These are phyloP conservation scores for Strobilomyces dryophilus DNA, from an alignment of 768 basidiomycete genomes.

Conservation along the genomic window DNA sequence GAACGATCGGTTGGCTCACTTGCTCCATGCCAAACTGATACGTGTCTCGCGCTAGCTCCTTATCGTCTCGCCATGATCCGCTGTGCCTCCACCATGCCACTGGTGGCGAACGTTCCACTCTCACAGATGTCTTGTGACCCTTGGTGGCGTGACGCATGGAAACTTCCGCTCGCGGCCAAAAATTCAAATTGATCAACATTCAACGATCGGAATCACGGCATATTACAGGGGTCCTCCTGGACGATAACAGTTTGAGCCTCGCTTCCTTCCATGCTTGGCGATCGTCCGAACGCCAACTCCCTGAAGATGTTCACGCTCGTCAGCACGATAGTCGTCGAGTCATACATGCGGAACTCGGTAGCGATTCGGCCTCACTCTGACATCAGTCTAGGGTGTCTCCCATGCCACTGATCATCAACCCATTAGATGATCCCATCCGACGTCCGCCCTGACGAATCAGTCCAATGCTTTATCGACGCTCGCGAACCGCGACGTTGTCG, in stretches of 20 bases:
- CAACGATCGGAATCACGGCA: background rate
- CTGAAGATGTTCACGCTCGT: no score
- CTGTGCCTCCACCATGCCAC: background rate
- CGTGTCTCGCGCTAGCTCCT: background rate
- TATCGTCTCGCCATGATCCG: background rate
- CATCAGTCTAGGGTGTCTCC: background rate
- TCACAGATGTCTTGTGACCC: background rate
- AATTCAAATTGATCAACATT: constrained; percentile 8
- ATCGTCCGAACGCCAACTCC: background rate
- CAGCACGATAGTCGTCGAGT: no score
- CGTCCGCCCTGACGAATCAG: background rate
- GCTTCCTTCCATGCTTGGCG: no score
- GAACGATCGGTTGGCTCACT: no score
- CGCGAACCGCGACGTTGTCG: background rate
- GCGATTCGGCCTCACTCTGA: no score
- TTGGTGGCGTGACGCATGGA: constrained; percentile 8
- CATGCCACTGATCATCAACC: background rate
- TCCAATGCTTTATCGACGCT: background rate
- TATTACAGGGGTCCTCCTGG: background rate
- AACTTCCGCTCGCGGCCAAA: background rate
- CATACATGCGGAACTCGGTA: no score
- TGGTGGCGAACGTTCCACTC: background rate
- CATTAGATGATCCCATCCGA: background rate
- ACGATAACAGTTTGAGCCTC: background rate
- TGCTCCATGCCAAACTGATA: background rate